phyloP scores from a whole-genome alignment of 163 green algal genomes.

The Chlamydomonas reinhardtii region DNA sequence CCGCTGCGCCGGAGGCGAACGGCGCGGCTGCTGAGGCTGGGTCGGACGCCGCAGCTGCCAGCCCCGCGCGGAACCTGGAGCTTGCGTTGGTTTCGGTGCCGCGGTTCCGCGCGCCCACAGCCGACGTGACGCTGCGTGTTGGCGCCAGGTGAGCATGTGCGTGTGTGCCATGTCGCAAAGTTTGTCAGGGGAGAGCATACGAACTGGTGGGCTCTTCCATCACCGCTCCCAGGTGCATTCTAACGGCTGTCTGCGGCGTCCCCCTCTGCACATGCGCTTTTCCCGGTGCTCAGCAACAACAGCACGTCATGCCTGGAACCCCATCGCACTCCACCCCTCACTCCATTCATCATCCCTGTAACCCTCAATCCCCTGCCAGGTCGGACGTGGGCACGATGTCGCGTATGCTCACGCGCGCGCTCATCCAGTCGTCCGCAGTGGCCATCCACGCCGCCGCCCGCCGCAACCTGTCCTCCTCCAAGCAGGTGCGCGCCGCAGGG shows the following conservation, averaged over 20 bases:
- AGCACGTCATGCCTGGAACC: too few relatives aligned
- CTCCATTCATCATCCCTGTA: too few relatives aligned
- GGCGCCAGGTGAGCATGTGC: constrained; percentile 1
- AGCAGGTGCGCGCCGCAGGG: neutral
- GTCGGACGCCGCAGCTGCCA: neutral
- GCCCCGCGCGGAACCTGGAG: neutral
- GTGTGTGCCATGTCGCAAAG: too few relatives aligned
- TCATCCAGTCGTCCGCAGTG: neutral
- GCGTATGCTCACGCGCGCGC: neutral
- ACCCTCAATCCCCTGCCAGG: neutral
- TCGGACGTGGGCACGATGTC: neutral
- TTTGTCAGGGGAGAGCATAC: too few relatives aligned
- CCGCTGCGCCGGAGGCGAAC: neutral
- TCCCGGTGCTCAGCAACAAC: too few relatives aligned
- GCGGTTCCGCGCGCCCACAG: neutral
- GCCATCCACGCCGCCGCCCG: neutral
- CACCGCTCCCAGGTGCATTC: too few relatives aligned
- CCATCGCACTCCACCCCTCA: too few relatives aligned
- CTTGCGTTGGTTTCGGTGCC: constrained; percentile 36
- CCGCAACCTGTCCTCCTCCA: too few relatives aligned
- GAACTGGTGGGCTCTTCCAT: too few relatives aligned
- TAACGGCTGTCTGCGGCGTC: too few relatives aligned
- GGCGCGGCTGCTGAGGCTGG: neutral
- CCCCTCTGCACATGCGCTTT: too few relatives aligned
- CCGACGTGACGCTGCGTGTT: constrained; percentile 14